These are phyloP conservation scores for Vitis rotundifolia DNA, from an alignment of 164 flowering plant species.

Conservation along the genomic window DNA sequence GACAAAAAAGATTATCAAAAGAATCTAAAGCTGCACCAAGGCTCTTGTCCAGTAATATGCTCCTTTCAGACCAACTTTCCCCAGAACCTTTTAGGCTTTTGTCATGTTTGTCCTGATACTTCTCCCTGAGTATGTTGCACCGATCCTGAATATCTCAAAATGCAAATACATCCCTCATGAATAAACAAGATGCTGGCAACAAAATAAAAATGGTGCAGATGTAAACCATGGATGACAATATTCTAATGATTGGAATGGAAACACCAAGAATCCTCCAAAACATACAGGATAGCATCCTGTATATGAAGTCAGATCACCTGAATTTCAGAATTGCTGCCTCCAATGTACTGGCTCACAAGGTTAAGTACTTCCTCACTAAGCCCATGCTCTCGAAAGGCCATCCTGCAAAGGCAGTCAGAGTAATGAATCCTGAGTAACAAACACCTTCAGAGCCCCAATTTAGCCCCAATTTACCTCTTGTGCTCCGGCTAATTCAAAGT, in stretches of 20 bases:
- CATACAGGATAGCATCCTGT: not conserved
- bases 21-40: conserved; percentile 87
- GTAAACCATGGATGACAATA: not conserved
- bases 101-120: conserved; percentile 25
- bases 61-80: conserved; percentile 32
- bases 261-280: not conserved
- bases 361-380: conserved; percentile 55
- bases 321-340: conserved; percentile 59
- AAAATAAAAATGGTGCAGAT: not conserved
- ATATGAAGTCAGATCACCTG: conserved; percentile 44
- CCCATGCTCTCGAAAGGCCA: conserved; percentile 66
- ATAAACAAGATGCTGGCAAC: not conserved
- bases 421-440: not conserved
- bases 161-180: conserved; percentile 11
- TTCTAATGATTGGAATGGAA: not conserved
- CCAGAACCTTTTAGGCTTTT: conserved; percentile 27
- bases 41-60: conserved; percentile 59
- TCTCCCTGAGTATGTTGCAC: conserved; percentile 50
- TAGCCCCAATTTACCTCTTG: not conserved
- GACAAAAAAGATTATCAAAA: conserved; percentile 93
- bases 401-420: conserved; percentile 45
- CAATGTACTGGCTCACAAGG: conserved; percentile 55
- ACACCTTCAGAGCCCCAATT: not conserved
- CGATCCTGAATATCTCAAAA: conserved; percentile 61
- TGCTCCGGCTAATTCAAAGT: not conserved